Evolutionary conservation across 2,329 filamentous ascomycete genomes (phyloP), one percentile per base, ranked within the genome.

Genomic region (Microthyrium microscopicum): DNA sequence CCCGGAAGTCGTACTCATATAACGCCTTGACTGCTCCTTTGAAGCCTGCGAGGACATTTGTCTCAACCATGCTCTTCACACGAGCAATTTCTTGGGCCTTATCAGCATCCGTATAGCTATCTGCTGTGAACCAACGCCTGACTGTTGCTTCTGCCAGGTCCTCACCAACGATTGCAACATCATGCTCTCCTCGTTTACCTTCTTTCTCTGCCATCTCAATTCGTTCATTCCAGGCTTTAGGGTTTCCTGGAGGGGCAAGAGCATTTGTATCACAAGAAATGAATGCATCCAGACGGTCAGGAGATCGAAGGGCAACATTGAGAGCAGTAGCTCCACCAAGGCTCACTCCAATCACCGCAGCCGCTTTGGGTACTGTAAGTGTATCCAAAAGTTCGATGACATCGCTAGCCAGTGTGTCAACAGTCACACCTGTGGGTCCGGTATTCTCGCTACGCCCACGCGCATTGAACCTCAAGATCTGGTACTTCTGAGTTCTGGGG

Each of bases 211-310:
- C 73, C 3, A 85, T 52, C 1, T 58, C 67, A 35, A 82, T 76
- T 19, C 83, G 75, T 27, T 85, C 78, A 35, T 70, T 71, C 83
- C 83, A 92, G 0, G 80, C 78, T 30, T 72, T 67, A 3, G 74
- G 76, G 57, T 91, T 92, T 22, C 73, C 73, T 1, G 73, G 59
- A 38, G 77, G 81, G 0, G 76, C 73, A 4, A 70, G 64, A 5
- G 70, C 66, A 52, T 84, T 87, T 48, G 82, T 91, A 53, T 89
- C 81, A 52, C 80, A 85, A 3, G 75, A 66, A 16, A 87, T 60
- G 50, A 84, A 79, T 5, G 61, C 62, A 2, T 45, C 50, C 11
- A 83, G 55, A 27, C 70, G 63, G 1, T 57, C 41, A 0, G 79
- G 75, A 44, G 80, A 66, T 26, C 62, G 62, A 32, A 91, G 66